Conservation (phyloP, 306 rosid genomes). For the Calophaca sinica region DNA sequence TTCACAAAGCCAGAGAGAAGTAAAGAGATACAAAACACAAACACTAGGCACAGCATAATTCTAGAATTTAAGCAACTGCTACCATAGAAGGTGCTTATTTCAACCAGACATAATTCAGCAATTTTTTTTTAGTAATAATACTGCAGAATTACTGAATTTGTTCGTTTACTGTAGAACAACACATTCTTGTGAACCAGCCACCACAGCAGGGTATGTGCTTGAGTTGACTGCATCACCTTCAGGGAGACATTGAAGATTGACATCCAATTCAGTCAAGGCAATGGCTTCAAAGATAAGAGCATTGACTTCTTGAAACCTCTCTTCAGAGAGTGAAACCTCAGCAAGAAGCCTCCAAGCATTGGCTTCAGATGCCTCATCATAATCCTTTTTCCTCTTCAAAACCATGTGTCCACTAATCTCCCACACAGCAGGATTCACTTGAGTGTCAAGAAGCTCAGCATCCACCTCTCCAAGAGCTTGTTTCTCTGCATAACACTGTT, state of each 20-base stretch:
- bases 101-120: slow-evolving; percentile 46
- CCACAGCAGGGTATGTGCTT: slow-evolving; percentile 48
- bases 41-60: slow-evolving; percentile 39
- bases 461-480: slow-evolving; percentile 97
- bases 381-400: slow-evolving; percentile 88
- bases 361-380: slow-evolving; percentile 89
- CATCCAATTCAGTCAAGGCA: slow-evolving; percentile 47
- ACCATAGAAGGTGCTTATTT: slow-evolving; percentile 47
- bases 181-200: slow-evolving; percentile 73
- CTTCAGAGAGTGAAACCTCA: slow-evolving; percentile 89
- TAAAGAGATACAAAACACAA: no score
- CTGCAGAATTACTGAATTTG: slow-evolving; percentile 38
- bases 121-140: slow-evolving; percentile 30
- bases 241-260: slow-evolving; percentile 20
- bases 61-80: slow-evolving; percentile 47
- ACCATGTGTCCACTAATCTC: slow-evolving; percentile 98
- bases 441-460: slow-evolving; percentile 90
- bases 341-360: slow-evolving; percentile 97
- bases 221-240: slow-evolving; percentile 51
- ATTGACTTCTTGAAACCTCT: slow-evolving; percentile 83
- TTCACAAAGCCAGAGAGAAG: no score
- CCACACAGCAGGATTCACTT: slow-evolving; percentile 99
- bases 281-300: slow-evolving; percentile 77
- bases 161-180: slow-evolving; percentile 64
- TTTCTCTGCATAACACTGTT: slow-evolving; percentile 96